Evolutionary conservation across 768 basidiomycete genomes (phyloP), one percentile per base, ranked within the genome.

Genomic region (Hysterangium stoloniferum): DNA sequence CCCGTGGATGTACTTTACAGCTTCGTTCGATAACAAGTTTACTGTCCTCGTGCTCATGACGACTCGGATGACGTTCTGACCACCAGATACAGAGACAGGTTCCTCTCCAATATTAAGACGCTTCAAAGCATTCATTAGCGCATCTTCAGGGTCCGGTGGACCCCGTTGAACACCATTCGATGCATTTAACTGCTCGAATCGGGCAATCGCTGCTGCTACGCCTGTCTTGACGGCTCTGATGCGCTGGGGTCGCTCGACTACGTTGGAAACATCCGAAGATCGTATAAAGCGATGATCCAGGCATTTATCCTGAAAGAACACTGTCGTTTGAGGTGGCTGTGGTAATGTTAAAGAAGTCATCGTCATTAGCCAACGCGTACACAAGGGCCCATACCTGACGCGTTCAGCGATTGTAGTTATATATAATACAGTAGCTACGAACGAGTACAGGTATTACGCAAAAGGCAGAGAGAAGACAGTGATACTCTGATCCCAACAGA

Each of bases 161-260:
- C n/a, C 33, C 5, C 48, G 25, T 4, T 45, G n/a, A 5, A 22
- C 24, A 17, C n/a, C 19, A 38, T 29, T 5, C 17, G 22, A 17
- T 48, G 20, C 6, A 19, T 45, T 61, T 54, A 17, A n/a, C 48
- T 15, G 46, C 57, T 88, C 84, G 4, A 92, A 66, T 43, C 84
- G 77, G 6, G 91, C 77, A 17, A 89, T 72, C 0, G 85, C 88
- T 6, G 86, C 85, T 2, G 91, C 76, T 6, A 96, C 72, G 1
- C 94, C 95, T 4, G 87, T 60, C 56, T 82, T 80, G 44, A 97
- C 79, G 0, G 93, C 93, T 43, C 84, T 78, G 24, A 98, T 69
- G 20, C 95, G 80, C 62, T 96, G 88, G 0, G 94, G 94, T 8
- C 90, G 76, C 62, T 98, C 95, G n/a, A 94, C 79, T 47, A 96